phyloP scores from a whole-genome alignment of 1,284 basidiomycete species.

The Xerocomus minutiporus region DNA sequence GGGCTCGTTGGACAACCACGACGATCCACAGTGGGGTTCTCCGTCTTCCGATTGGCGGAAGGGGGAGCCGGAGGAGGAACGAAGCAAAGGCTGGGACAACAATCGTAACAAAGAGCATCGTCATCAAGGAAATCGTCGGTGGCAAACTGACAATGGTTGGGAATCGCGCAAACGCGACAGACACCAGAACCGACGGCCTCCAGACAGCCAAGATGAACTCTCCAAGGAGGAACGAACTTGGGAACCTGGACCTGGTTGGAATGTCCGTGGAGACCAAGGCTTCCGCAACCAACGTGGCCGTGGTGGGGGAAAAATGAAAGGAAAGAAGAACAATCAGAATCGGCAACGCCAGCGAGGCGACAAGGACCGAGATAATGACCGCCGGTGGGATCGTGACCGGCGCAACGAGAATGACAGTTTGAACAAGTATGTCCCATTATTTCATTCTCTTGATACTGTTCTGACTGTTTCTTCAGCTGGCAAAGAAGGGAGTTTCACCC shows the following conservation, averaged over 20 bases:
- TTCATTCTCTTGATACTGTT: background rate
- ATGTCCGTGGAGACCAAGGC: slow-evolving; percentile 37
- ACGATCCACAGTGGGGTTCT: slow-evolving; percentile 40
- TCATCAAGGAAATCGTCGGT: slow-evolving; percentile 32
- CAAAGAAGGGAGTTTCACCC: slow-evolving; percentile 42
- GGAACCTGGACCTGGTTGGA: slow-evolving; percentile 64
- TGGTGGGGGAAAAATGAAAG: slow-evolving; percentile 34
- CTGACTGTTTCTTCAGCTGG: slow-evolving; percentile 40
- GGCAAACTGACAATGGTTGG: slow-evolving; percentile 39
- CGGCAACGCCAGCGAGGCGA: slow-evolving; percentile 55
- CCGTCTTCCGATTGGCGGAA: slow-evolving; percentile 37
- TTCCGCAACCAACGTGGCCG: slow-evolving; percentile 39
- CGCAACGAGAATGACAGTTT: slow-evolving; percentile 57
- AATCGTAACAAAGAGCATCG: slow-evolving; percentile 23
- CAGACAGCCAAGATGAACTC: slow-evolving; percentile 29
- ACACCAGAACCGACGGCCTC: slow-evolving; percentile 30
- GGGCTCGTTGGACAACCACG: slow-evolving; percentile 36
- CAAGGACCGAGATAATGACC: slow-evolving; percentile 35
- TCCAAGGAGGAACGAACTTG: slow-evolving; percentile 47
- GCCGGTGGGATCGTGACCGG: slow-evolving; percentile 54
- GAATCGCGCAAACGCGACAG: slow-evolving; percentile 34
- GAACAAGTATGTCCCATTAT: slow-evolving; percentile 56
- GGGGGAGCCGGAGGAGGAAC: slow-evolving; percentile 30
- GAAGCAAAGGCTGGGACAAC: slow-evolving; percentile 30
- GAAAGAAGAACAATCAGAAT: slow-evolving; percentile 38